Evolutionary conservation across 179 eudicot genomes (phyloP), one percentile per base, ranked within the genome.

Genomic region (Silene vulgaris): DNA sequence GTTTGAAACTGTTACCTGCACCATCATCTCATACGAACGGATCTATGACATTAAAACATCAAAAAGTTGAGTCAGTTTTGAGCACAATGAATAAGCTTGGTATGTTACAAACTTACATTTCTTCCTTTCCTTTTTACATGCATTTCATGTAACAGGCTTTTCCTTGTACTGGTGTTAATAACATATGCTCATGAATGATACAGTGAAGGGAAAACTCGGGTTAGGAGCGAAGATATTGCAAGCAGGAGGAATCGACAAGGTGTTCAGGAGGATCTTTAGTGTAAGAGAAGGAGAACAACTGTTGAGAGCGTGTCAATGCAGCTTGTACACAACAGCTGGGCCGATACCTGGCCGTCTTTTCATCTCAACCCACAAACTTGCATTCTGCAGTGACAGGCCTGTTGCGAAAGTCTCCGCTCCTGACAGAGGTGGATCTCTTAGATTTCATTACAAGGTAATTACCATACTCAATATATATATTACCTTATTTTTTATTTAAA

Each of bases 141-240:
- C 57, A 50, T 50, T 50, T 4, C 3, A 0, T 50, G 0, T 14
- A 50, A 50, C 57, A 50, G 1, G 57, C 6, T 50, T 50, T 50
- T 50, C 16, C 8, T 37, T 37, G 43, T 37, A 37, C 6, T 5
- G 0, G 8, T 37, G 8, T n/a, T 37, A 37, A 37, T 37, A 37
- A 37, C 8, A 37, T 6, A 32, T 32, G 4, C 17, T 50, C 16
- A 9, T 50, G 9, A 12, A 50, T 50, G 57, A 50, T 74, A 57
- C 78, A 79, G 79, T 82, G 26, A 82, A 71, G 81, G 77, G 87
- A 32, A 86, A 86, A 61, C 65, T 89, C 80, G 85, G 87, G 62
- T 74, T 86, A 23, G 73, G 69, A 65, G 68, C 68, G 11, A 64
- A 64, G 68, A 64, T 64, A 23, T 30, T 64, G 14, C 68, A 64